Evolutionary conservation across 352 stramenopile genomes (phyloP), one percentile per base, ranked within the genome.

Genomic region (Globisporangium splendens): DNA sequence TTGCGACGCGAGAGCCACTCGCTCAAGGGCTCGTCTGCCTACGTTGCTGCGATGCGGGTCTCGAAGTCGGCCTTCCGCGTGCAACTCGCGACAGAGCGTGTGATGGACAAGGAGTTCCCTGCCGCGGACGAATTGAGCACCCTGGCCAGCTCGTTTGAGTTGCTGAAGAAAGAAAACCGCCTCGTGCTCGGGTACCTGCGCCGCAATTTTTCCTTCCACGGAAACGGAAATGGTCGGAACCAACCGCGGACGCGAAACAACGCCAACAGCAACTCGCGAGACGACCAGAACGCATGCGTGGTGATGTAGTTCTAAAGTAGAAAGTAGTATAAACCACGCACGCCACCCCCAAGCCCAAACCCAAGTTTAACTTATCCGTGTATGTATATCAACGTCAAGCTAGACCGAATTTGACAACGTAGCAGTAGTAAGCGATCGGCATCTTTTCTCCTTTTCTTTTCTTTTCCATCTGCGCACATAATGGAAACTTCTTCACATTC

Each of bases 21-120:
- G 12, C 61, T 95, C n/a, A 95, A 95, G 61, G 85, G 86, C n/a
- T 92, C 82, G 8, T 93, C 86, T 0, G 86, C 86, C 11, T 95
- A 95, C 46, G 83, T 93, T 1, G 86, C 86, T 8, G 86, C 86
- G 0, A 77, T 91, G 73, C 79, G 86, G 24, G 80, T 95, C 24
- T 92, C 81, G 11, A 95, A 95, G 62, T 75, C 82, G 10, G 76
- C 86, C 17, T 93, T 92, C 69, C 80, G 86, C 15, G 63, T 95
- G 7, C 83, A 95, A 63, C 61, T 93, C 3, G 80, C 80, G 3
- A 89, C 77, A 6, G 83, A 90, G 50, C 77, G 86, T 17, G 65
- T 91, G n/a, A 90, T 95, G 74, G 79, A 89, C 14, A 62, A 63
- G 31, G 67, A 67, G 4, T 42, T 67, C 41, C 66, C 70, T 33